Evolutionary conservation across 2,329 filamentous ascomycete genomes (phyloP).

Genomic region (Acephala macrosclerotiorum): DNA sequence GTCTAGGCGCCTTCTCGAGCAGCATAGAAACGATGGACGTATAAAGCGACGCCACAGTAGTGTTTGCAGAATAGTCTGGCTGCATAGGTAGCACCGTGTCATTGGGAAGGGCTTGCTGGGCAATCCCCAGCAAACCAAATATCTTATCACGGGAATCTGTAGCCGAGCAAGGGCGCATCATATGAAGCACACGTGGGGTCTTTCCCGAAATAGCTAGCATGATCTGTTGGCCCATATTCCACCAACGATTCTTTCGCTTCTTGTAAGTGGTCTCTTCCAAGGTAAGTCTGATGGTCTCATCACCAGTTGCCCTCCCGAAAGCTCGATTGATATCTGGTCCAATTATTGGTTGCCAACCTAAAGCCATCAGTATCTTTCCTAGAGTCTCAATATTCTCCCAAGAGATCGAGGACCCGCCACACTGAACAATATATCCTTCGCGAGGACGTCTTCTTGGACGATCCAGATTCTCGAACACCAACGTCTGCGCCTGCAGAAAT

Average conservation of each 20-base stretch:
- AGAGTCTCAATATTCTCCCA: neutral
- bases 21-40: neutral
- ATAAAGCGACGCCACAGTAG: neutral
- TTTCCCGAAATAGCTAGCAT: neutral
- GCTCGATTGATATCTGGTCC: neutral
- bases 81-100: neutral
- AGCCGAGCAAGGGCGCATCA: conserved; percentile 1
- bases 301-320: neutral
- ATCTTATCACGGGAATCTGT: conserved; percentile 22
- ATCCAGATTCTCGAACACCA: conserved; percentile 3
- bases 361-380: neutral
- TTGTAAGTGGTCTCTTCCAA: neutral
- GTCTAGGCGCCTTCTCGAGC: neutral
- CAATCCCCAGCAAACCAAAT: conserved; percentile 23
- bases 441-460: neutral
- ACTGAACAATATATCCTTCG: neutral
- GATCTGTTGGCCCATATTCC: neutral
- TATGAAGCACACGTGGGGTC: neutral
- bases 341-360: neutral
- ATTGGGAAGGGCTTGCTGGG: neutral
- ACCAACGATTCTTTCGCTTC: neutral
- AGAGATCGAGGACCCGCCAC: neutral
- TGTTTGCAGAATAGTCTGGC: conserved; percentile 1
- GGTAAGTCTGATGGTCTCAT: neutral
- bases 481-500: neutral